Evolutionary conservation across 148 eudicot genomes (phyloP), one percentile per base, ranked within the genome.

Genomic region (Rhododendron ovatum): DNA sequence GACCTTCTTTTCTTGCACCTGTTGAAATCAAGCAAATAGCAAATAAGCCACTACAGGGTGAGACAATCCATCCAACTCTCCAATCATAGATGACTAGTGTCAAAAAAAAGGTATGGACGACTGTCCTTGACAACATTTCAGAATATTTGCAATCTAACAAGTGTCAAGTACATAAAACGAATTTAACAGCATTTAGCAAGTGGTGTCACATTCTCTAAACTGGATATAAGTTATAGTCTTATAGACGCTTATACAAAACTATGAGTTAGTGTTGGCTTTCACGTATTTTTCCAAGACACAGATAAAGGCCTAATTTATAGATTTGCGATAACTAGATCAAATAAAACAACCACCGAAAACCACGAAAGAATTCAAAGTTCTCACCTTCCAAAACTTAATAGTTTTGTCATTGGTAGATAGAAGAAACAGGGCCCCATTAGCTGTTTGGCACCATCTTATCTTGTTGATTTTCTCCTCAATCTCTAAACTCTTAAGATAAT

Each of bases 381-480:
- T 77, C 91, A 97, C 99, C 98, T 97, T 97, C 99, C 99, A 97
- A 88, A 85, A 95, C 86, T 97, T 97, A 33, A 97, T 95, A 81
- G 99, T 97, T 90, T 97, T 97, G 87, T 97, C 98, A 88, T 97
- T 97, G 61, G 99, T 95, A 41, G 98, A 97, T 77, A 97, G 91
- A 87, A 97, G 99, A 90, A 95, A 97, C 91, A 95, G 83, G 88
- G 99, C 95, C 33, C 95, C 93, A 71, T 97, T 97, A 28, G 98
- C 96, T 89, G 95, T 89, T 89, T 97, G 98, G 89, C 98, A 97
- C 99, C 99, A 97, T 88, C 95, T 89, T 84, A 97, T 97, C 93
- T 97, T 95, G 91, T 97, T 97, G 92, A 97, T 97, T 88, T 97
- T 97, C 95, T 97, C 99, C 90, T 97, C 99, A 82, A 97, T 97